A percentile compares a stretch with the other conserved stretches of the same genome.
phyloP scores from a whole-genome alignment of 83 land plant species.

The Picea abies region DNA sequence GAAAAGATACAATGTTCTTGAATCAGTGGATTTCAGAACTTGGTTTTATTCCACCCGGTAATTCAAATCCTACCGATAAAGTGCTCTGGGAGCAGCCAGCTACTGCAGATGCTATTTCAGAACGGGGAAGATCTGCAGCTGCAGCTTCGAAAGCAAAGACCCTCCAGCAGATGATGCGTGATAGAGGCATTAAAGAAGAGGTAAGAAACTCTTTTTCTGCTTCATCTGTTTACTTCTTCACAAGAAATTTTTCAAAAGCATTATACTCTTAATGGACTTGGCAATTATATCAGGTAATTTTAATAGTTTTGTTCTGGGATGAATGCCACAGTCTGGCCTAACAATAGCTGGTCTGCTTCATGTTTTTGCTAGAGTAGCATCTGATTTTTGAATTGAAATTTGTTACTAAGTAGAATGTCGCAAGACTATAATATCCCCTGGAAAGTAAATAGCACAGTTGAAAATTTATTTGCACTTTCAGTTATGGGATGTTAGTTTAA shows the following conservation, averaged over 20 bases:
- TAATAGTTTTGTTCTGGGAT: neutral
- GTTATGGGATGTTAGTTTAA: neutral
- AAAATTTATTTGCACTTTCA: neutral
- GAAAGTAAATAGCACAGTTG: neutral
- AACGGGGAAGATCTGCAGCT: conserved; percentile 44
- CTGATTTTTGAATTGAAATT: neutral
- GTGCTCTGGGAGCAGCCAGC: conserved; percentile 46
- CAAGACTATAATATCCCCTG: no score
- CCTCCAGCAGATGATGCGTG: conserved; percentile 33
- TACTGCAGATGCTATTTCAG: conserved; percentile 51
- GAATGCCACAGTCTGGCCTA: neutral
- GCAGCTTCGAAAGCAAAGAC: conserved; percentile 45
- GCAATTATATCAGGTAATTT: neutral
- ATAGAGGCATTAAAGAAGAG: conserved; percentile 46
- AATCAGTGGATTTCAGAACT: conserved; percentile 47
- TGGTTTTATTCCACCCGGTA: conserved; percentile 37
- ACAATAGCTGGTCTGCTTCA: neutral
- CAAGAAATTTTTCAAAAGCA: neutral
- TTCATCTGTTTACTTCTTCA: neutral
- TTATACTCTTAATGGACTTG: neutral
- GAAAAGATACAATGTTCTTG: neutral
- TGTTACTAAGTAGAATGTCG: neutral
- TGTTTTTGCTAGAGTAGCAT: neutral
- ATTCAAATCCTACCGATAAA: conserved; percentile 35
- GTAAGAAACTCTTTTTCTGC: conserved; percentile 13